Evolutionary conservation across 768 basidiomycete genomes (phyloP).

Genomic region (Ephemerocybe angulata): DNA sequence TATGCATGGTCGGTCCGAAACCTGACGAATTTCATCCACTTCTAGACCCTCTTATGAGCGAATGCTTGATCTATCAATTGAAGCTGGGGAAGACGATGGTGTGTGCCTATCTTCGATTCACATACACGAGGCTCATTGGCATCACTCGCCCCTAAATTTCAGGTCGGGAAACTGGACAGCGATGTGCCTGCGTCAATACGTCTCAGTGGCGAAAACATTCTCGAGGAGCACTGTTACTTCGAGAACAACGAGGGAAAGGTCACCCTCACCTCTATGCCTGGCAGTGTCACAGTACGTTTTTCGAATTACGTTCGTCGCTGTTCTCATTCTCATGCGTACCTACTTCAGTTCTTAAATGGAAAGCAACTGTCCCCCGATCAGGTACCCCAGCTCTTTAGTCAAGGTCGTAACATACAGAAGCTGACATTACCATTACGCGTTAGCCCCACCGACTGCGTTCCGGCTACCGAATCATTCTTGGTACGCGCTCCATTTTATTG

Average conservation of each 20-base stretch:
- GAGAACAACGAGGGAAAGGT: constrained; percentile 86
- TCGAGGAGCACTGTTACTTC: constrained; percentile 90
- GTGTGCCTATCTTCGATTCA: constrained; percentile 20
- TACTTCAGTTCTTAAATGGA: constrained; percentile 82
- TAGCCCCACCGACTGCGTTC: constrained; percentile 83
- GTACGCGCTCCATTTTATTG: constrained; percentile 39
- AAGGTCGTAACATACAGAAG: not conserved
- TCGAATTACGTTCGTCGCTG: constrained; percentile 3
- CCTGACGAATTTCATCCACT: constrained; percentile 12
- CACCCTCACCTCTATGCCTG: constrained; percentile 69
- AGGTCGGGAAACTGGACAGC: constrained; percentile 89
- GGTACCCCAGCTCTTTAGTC: constrained; percentile 35
- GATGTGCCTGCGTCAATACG: constrained; percentile 82
- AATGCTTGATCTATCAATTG: constrained; percentile 90
- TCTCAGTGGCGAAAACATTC: constrained; percentile 87
- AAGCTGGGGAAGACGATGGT: constrained; percentile 81
- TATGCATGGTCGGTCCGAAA: constrained; percentile 7
- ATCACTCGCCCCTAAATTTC: constrained; percentile 6
- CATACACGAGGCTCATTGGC: too few species aligned
- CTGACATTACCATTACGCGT: constrained; percentile 7
- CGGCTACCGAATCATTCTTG: constrained; percentile 95
- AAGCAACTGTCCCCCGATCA: constrained; percentile 76
- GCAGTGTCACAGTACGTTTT: constrained; percentile 73
- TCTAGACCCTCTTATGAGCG: constrained; percentile 92
- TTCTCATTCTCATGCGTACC: not conserved